A percentile compares a stretch with the other conserved stretches of the same genome.
Conservation (phyloP, 169 alveolate species). For the Plasmodium coatneyi region DNA sequence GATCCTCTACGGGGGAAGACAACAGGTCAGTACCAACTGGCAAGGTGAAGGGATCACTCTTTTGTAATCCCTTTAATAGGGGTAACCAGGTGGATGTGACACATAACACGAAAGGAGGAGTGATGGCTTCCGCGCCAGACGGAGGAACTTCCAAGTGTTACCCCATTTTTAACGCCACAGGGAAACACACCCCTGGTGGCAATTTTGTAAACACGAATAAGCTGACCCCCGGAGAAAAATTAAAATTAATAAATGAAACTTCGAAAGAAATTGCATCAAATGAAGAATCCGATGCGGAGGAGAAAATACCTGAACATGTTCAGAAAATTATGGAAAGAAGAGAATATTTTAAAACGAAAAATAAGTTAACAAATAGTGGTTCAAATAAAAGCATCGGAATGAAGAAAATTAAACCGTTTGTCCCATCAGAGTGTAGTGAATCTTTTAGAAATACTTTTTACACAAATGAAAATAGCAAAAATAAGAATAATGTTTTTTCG, state of each 20-base stretch:
- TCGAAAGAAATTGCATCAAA: constrained; percentile 18
- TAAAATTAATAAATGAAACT: constrained; percentile 50
- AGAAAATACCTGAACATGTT: constrained; percentile 62
- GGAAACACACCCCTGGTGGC: not conserved
- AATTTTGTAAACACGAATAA: constrained; percentile 10
- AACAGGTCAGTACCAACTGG: not conserved
- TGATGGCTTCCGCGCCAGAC: not conserved
- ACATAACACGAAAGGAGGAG: not conserved
- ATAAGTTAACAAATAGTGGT: constrained; percentile 2
- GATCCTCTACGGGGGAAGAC: not conserved
- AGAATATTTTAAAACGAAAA: constrained; percentile 63
- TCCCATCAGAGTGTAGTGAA: constrained; percentile 63
- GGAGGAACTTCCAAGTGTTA: not conserved
- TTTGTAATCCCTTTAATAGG: not conserved
- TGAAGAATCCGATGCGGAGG: constrained; percentile 35
- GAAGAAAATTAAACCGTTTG: constrained; percentile 66
- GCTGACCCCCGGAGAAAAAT: constrained; percentile 31
- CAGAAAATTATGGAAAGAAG: constrained; percentile 71
- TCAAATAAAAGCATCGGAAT: not conserved
- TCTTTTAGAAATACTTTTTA: constrained; percentile 72
- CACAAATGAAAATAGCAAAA: constrained; percentile 54
- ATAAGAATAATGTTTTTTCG: constrained; percentile 42
- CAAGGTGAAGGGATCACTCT: not conserved
- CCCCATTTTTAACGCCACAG: not conserved
- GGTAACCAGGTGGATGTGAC: not conserved